Evolutionary conservation across 2,329 filamentous ascomycete genomes (phyloP), one percentile per base, ranked within the genome.

Genomic region (Claviceps quebecensis): DNA sequence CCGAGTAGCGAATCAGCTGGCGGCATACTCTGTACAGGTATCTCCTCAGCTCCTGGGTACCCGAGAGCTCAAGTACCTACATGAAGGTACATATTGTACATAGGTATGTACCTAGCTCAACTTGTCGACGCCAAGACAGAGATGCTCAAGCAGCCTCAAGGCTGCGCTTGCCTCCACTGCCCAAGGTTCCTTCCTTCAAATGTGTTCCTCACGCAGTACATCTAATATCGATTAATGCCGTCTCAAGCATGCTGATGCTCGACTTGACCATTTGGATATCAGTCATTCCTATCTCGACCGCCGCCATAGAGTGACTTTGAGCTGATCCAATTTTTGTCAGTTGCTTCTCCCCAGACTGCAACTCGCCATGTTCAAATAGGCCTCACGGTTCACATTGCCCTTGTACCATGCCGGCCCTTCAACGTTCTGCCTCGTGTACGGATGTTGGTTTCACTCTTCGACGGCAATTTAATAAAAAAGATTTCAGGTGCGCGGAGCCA

Each of bases 401-500:
- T 43, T 48, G 41, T 60, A 55, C 55, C 52, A 72, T 72, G 70
- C 65, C 71, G 51, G 59, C 63, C 46, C 64, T 77, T 50, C 63
- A 67, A 43, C 68, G 72, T 56, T 67, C 65, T 48, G 69, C 70
- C 53, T 78, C 75, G 44, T 73, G 70, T 59, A 71, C 72, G 53
- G 85, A 90, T 64, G 75, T 89, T 54, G 83, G 86, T 56, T 88
- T 87, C 62, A 87, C 85, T 5, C 70, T 90, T 36, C 77, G 81
- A 47, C 75, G 78, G 22, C 83, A 87, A 49, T 91, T 91, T 67
- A 77, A 80, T 54, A 90, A 89, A 63, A 67, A 74, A 13, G 70
- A 75, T n/a, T 90, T 91, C 62, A 78, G 86, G 82, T 87, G 63
- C 50, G 63, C 59, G 47, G 17, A 41, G 48, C 41, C 23, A 17